These are phyloP conservation scores for Eucalyptus camaldulensis DNA, from an alignment of 345 rosid genomes.

Conservation along the genomic window DNA sequence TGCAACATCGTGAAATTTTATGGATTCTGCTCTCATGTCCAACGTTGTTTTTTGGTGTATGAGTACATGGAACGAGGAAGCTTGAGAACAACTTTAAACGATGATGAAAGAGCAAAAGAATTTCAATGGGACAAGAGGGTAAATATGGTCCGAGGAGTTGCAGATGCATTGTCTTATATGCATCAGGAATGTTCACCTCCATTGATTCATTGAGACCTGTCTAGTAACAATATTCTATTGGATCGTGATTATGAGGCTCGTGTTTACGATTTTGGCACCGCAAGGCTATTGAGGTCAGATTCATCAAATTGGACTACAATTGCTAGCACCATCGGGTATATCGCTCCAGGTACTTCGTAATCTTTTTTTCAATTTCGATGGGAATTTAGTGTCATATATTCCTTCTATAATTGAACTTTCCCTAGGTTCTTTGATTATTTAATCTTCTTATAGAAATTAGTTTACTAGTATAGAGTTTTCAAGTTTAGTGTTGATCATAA, in stretches of 20 bases:
- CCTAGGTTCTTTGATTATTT: neutral
- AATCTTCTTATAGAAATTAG: neutral
- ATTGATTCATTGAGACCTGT: neutral
- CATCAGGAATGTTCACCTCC: neutral
- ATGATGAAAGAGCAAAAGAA: neutral
- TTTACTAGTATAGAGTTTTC: neutral
- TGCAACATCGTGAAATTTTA: neutral
- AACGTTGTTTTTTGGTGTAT: neutral
- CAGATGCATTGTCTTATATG: neutral
- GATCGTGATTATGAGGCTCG: neutral
- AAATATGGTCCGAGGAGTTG: neutral
- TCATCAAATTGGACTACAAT: neutral
- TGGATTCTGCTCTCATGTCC: neutral
- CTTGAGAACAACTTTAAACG: neutral
- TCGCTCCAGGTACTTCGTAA: neutral
- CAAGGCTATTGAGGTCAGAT: neutral
- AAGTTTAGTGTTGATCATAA: neutral
- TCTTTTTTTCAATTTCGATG: neutral
- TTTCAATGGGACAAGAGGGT: neutral
- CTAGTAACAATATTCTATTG: neutral
- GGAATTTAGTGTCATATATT: neutral
- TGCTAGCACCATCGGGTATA: neutral
- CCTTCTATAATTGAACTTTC: neutral
- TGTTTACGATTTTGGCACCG: neutral
- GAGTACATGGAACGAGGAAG: neutral